Conservation (phyloP, 495 filamentous ascomycete genomes). For the Xeromyces bisporus region DNA sequence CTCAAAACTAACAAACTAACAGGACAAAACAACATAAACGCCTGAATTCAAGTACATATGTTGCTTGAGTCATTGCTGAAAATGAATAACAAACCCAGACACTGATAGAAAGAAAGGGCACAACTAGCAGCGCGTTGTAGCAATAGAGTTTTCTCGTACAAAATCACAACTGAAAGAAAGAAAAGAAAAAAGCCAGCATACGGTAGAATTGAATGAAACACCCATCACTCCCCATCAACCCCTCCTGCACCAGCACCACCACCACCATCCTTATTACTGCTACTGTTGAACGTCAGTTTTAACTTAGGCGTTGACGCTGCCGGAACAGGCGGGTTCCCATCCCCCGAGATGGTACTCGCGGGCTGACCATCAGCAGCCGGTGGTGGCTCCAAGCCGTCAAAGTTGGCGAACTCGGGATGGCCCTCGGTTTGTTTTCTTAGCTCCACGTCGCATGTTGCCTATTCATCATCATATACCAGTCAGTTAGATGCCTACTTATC, state of each 20-base stretch:
- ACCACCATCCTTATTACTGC: constrained; percentile 13
- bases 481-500: neutral
- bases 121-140: neutral
- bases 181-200: no score
- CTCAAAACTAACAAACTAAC: no score
- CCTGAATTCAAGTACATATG: no score
- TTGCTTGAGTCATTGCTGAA: no score
- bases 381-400: constrained; percentile 40
- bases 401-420: constrained; percentile 56
- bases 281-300: constrained; percentile 37
- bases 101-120: no score
- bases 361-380: constrained; percentile 41
- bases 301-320: constrained; percentile 36
- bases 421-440: constrained; percentile 51
- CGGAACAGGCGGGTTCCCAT: constrained; percentile 51
- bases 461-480: constrained; percentile 13
- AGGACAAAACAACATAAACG: no score
- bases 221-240: constrained; percentile 20
- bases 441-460: constrained; percentile 51
- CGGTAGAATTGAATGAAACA: neutral
- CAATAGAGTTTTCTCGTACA: neutral
- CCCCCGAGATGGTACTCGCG: constrained; percentile 45
- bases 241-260: constrained; percentile 8
- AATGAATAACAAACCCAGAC: no score
- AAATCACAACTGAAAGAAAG: constrained; percentile 6